Evolutionary conservation across 441 rosid genomes (phyloP), one percentile per base, ranked within the genome.

Genomic region (Croton laevigatus): DNA sequence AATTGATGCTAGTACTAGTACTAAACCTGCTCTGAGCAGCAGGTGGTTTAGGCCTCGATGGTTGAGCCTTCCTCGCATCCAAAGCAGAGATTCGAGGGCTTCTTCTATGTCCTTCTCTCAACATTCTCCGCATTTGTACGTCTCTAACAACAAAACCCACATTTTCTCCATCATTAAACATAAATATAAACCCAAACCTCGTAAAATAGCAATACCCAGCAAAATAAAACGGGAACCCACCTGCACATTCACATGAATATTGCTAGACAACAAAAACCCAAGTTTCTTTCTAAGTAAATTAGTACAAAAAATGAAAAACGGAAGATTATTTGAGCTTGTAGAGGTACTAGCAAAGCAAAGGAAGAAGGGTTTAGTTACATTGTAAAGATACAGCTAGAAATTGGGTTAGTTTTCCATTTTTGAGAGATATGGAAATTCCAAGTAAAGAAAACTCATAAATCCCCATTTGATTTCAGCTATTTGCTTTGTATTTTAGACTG

Each of bases 81-180:
- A 81, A 66, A 63, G 81, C 83, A 68, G 78, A 81, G 65, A 83
- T 79, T 69, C 84, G 74, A 19, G 87, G 82, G 75, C 86, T 87
- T 77, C 83, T 81, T 73, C 85, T 79, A 22, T 75, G 75, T 73
- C 81, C 88, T 71, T 81, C 83, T 77, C 78, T 80, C 82, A 76
- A 79, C 37, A 68, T 22, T 34, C 63, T 57, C 77, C 71, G 72
- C 84, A 73, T 80, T 74, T 69, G 71, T 71, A 61, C 77, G 78
- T 78, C 72, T 68, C 78, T 71, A 62, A 42, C 62, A 62, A 69
- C 66, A 66, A 27, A 70, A n/a, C 61, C 72, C 80, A 78, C 77
- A 72, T 52, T 65, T 19, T 37, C 14, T 46, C 66, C 36, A 70
- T 46, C 19, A 51, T 37, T 62, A 36, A 40, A 49, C n/a, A 60